A percentile compares a stretch with the other conserved stretches of the same genome.
phyloP scores from a whole-genome alignment of 176 grass and related monocot genomes.

The Aegilops speltoides region DNA sequence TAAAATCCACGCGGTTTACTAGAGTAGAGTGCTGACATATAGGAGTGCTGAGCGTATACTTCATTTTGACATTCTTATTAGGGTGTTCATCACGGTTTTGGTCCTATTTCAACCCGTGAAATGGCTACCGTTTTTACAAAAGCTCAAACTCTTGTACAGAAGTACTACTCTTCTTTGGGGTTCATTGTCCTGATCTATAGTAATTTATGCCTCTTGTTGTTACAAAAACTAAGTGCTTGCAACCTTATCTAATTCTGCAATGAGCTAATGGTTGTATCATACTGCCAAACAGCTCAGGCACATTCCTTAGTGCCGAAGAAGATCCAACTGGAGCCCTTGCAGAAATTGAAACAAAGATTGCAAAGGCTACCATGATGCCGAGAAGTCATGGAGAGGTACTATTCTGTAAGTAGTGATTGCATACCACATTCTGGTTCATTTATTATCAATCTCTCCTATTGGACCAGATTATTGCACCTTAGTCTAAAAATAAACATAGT shows the following conservation, averaged over 20 bases:
- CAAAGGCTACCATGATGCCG: slow-evolving; percentile 88
- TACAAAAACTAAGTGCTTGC: not conserved
- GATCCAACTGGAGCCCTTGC: slow-evolving; percentile 73
- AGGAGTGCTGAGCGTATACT: not conserved
- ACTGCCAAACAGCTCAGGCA: slow-evolving; percentile 73
- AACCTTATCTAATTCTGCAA: not conserved
- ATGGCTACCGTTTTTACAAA: not conserved
- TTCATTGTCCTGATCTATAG: not conserved
- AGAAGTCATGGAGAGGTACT: slow-evolving; percentile 84
- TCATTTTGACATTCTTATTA: slow-evolving; percentile 1
- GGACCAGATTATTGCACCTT: not conserved
- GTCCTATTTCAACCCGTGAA: not conserved
- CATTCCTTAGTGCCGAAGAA: slow-evolving; percentile 84
- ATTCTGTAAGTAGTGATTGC: not conserved
- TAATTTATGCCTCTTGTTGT: not conserved
- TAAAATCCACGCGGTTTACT: not conserved
- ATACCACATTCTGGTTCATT: not conserved
- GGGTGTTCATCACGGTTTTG: not conserved
- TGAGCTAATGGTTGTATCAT: slow-evolving; percentile 14
- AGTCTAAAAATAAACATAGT: not conserved
- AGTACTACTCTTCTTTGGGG: not conserved
- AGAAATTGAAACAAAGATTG: slow-evolving; percentile 86
- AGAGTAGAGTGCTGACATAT: not conserved
- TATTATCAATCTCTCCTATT: not conserved
- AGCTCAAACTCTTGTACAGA: not conserved